Evolutionary conservation across 805 yeast species (phyloP).

Genomic region (Starmerella sp.): DNA sequence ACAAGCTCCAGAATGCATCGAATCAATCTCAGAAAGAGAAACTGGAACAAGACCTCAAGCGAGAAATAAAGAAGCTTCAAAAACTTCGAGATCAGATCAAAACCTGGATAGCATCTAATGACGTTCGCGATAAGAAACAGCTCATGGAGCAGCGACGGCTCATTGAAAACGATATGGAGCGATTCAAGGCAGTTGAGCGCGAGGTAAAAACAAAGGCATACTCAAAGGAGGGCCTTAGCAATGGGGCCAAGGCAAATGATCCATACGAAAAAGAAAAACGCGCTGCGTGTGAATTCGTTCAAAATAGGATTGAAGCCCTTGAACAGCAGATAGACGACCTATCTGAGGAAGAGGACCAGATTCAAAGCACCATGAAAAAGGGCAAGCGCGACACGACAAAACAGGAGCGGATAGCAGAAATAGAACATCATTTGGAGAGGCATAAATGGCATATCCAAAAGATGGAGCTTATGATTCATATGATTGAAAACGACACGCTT

Average conservation of each 20-base stretch:
- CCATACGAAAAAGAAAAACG: constrained; percentile 72
- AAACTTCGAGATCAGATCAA: constrained; percentile 90
- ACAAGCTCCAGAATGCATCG: constrained; percentile 69
- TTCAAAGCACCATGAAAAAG: constrained; percentile 43
- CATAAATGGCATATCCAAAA: constrained; percentile 68
- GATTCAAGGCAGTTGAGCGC: constrained; percentile 88
- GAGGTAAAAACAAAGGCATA: constrained; percentile 88
- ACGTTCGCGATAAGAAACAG: constrained; percentile 78
- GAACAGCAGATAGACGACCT: constrained; percentile 68
- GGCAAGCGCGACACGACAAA: constrained; percentile 48
- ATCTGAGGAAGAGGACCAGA: constrained; percentile 56
- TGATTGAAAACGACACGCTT: constrained; percentile 67
- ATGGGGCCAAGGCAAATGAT: constrained; percentile 45
- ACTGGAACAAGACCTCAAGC: constrained; percentile 75
- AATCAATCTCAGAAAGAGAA: constrained; percentile 86
- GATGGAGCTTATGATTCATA: constrained; percentile 65
- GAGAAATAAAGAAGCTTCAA: constrained; percentile 90
- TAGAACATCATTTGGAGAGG: constrained; percentile 53
- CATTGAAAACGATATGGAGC: constrained; percentile 71
- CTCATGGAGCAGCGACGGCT: constrained; percentile 62
- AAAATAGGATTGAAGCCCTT: constrained; percentile 63
- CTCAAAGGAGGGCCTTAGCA: constrained; percentile 75
- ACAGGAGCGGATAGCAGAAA: constrained; percentile 50
- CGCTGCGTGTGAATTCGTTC: constrained; percentile 60
- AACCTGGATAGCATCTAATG: constrained; percentile 85